Base-by-base conservation (phyloP, 106 monocot genomes). In the Dendrobium chrysotoxum region DNA sequence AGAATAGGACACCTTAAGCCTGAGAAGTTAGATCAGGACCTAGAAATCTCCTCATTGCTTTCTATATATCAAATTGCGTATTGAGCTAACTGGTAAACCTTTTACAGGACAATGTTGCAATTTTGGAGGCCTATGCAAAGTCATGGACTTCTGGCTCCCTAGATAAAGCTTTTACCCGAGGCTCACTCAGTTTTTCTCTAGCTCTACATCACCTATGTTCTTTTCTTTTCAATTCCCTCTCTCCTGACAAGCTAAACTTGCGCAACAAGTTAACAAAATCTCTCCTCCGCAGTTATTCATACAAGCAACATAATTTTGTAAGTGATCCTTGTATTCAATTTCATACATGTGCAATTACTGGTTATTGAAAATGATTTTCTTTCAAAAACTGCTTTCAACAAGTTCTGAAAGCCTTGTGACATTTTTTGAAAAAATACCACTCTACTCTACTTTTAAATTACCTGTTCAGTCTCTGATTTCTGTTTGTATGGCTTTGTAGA, bases 91-190 rank as follows among this genome's bases (percentile, higher is more conserved):
- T 21, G 53, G 35, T 35, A 1, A 16, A 58, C 44, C 13, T 50
- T 78, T 12, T 84, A 39, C 83, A 99, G 98, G 87, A 91, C n/a
- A 78, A 95, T 79, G 98, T 90, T 75, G 85, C 41, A 53, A 91
- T 99, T 73, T 80, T 95, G 83, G 89, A 95, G 85, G 91, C 95
- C 42, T 95, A 95, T 86, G 83, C 75, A 38, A 92, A 91, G 79
- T 88, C 95, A 75, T 99, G 92, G 98, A 84, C 76, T 28, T 89
- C 91, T 75, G 98, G 91, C 21, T 79, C 75, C 28, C 91, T 99
- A 46, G 91, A 99, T 78, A 88, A 81, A 85, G 98, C 98, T 80
- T 78, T 84, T 28, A 18, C 78, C 54, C 82, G 93, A 54, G 87
- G 86, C 79, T 90, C 95, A 2, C 68, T 91, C 72, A 77, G 86